Conservation (phyloP, 176 grass and related monocot species). For the Dendrocalamus sinicus region DNA sequence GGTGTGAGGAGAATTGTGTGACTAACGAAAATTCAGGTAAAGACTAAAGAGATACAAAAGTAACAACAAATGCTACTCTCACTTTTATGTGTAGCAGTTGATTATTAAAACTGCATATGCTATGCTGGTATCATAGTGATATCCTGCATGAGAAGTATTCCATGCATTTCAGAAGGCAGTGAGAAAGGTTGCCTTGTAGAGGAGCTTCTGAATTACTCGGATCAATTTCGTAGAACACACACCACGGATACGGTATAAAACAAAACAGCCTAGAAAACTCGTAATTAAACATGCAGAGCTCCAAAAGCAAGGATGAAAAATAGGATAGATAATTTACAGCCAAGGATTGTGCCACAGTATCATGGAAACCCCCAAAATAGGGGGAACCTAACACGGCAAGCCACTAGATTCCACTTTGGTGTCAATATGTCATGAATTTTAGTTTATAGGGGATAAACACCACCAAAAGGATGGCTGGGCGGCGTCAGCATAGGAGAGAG, state of each 20-base stretch:
- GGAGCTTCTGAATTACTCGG: neutral
- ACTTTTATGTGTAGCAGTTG: neutral
- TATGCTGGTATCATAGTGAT: too few species aligned
- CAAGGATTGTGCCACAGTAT: neutral
- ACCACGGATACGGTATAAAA: neutral
- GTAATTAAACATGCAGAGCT: neutral
- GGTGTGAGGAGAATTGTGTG: neutral
- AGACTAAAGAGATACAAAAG: neutral
- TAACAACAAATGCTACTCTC: neutral
- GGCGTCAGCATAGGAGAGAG: too few species aligned
- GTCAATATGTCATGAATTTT: neutral
- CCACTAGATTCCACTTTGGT: neutral
- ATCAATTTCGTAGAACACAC: neutral
- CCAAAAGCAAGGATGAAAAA: neutral
- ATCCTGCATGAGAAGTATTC: neutral
- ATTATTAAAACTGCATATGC: neutral
- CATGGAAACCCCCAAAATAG: conserved; percentile 5
- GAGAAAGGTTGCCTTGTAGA: neutral
- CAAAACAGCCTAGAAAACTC: neutral
- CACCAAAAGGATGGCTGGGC: too few species aligned
- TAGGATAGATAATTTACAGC: neutral
- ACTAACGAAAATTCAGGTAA: conserved; percentile 21
- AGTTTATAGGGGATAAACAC: too few species aligned
- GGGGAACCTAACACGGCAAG: neutral
- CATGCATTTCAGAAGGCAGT: neutral